A percentile compares a stretch with the other conserved stretches of the same genome.
phyloP scores from a whole-genome alignment of 495 filamentous ascomycete genomes.

The Podospora conica region DNA sequence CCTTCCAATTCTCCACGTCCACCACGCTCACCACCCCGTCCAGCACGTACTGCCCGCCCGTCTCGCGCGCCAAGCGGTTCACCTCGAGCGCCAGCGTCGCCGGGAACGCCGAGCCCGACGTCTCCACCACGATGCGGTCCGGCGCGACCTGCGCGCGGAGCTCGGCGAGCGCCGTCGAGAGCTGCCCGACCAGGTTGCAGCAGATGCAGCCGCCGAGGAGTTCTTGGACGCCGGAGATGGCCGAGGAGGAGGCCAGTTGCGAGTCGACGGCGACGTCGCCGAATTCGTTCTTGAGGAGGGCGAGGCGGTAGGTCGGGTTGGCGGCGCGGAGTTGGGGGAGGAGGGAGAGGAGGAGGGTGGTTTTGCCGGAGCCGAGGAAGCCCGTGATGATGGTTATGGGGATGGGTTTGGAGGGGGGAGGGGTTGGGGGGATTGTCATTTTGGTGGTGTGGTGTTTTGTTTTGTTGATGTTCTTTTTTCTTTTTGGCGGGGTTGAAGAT shows the following conservation, averaged over 20 bases:
- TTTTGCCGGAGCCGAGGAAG: slow-evolving; percentile 92
- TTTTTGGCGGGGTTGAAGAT: background rate
- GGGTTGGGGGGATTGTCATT: background rate
- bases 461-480: background rate
- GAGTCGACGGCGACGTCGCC: slow-evolving; percentile 91
- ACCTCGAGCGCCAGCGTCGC: slow-evolving; percentile 90
- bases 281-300: slow-evolving; percentile 97
- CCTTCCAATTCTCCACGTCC: slow-evolving; percentile 95
- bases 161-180: slow-evolving; percentile 69
- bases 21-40: slow-evolving; percentile 91
- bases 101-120: slow-evolving; percentile 78
- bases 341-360: slow-evolving; percentile 83
- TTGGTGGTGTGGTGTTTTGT: background rate
- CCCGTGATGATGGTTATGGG: slow-evolving; percentile 93
- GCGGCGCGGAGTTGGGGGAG: slow-evolving; percentile 70
- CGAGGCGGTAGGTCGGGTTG: slow-evolving; percentile 67
- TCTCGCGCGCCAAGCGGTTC: slow-evolving; percentile 65
- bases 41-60: slow-evolving; percentile 59
- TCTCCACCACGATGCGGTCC: slow-evolving; percentile 91
- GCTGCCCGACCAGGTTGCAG: slow-evolving; percentile 92
- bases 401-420: slow-evolving; percentile 44
- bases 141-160: slow-evolving; percentile 55
- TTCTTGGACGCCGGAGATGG: slow-evolving; percentile 86
- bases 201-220: slow-evolving; percentile 96
- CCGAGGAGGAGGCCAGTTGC: slow-evolving; percentile 70